These are phyloP conservation scores for Trametes sp. DNA, from an alignment of 1,284 basidiomycete genomes.

Conservation along the genomic window DNA sequence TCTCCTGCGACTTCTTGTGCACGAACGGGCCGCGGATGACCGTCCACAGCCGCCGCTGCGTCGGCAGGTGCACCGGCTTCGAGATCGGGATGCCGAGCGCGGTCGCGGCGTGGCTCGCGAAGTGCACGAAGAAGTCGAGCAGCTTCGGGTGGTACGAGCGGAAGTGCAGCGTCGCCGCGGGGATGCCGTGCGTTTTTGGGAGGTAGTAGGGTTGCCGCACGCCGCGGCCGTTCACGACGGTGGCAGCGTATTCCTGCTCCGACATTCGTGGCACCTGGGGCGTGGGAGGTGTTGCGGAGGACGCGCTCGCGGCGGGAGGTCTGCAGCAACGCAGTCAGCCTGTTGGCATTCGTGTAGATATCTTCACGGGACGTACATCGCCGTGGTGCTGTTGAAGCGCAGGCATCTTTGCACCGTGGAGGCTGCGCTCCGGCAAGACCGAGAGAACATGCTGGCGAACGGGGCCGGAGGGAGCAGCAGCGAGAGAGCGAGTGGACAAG, in stretches of 20 bases:
- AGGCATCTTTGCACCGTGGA: slow-evolving; percentile 14
- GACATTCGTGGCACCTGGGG: slow-evolving; percentile 8
- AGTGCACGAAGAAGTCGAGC: slow-evolving; percentile 86
- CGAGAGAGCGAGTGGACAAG: neutral
- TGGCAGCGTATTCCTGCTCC: slow-evolving; percentile 42
- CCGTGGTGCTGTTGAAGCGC: slow-evolving; percentile 21
- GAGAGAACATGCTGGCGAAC: slow-evolving; percentile 21
- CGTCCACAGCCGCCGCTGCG: slow-evolving; percentile 84
- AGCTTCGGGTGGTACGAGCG: slow-evolving; percentile 75
- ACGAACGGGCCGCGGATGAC: slow-evolving; percentile 89
- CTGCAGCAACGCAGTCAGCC: slow-evolving; percentile 5
- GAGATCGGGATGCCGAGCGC: slow-evolving; percentile 87
- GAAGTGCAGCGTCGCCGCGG: slow-evolving; percentile 87
- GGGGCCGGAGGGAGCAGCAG: neutral
- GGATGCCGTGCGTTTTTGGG: slow-evolving; percentile 73
- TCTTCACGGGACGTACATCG: slow-evolving; percentile 16
- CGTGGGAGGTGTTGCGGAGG: neutral
- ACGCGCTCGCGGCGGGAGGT: slow-evolving; percentile 14
- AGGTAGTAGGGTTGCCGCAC: slow-evolving; percentile 61
- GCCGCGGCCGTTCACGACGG: slow-evolving; percentile 65
- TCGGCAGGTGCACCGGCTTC: slow-evolving; percentile 75
- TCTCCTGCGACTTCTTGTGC: slow-evolving; percentile 96
- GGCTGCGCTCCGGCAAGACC: slow-evolving; percentile 16
- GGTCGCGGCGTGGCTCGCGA: slow-evolving; percentile 85
- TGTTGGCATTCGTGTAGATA: too few species aligned